A percentile compares a stretch with the other conserved stretches of the same genome.
phyloP scores from a whole-genome alignment of 164 flowering plant genomes.

The Stephania japonica region DNA sequence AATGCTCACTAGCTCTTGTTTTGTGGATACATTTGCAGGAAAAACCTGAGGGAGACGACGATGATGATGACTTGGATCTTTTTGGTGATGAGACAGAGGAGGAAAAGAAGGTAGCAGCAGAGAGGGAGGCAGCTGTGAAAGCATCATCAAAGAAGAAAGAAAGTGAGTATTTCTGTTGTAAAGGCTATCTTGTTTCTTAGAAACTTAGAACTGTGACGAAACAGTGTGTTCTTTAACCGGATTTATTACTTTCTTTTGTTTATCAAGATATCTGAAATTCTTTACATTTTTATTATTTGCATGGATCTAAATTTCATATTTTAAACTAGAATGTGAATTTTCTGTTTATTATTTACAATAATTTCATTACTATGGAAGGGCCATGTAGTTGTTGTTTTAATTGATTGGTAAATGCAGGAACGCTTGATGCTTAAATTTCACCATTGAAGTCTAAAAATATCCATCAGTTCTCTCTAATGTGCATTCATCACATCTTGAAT shows the following conservation, averaged over 20 bases:
- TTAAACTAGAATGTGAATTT: neutral
- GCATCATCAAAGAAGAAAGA: constrained; percentile 84
- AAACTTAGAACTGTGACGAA: neutral
- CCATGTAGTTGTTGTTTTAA: too few relatives aligned
- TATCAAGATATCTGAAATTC: neutral
- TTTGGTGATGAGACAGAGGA: constrained; percentile 95
- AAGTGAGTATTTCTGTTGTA: constrained; percentile 38
- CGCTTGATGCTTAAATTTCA: neutral
- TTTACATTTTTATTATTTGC: neutral
- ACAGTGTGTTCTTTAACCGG: neutral
- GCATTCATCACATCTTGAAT: neutral
- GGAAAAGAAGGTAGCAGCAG: constrained; percentile 84
- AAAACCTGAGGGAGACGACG: constrained; percentile 46
- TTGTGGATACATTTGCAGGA: constrained; percentile 23
- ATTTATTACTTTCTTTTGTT: neutral
- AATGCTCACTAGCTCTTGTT: neutral
- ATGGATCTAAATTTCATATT: neutral
- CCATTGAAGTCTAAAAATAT: neutral
- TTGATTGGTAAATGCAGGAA: neutral
- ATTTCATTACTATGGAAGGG: too few relatives aligned
- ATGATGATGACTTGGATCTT: constrained; percentile 84
- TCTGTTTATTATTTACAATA: too few relatives aligned
- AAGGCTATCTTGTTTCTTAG: neutral
- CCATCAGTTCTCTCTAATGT: neutral
- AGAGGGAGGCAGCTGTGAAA: constrained; percentile 54